Evolutionary conservation across 805 yeast genomes (phyloP), one percentile per base, ranked within the genome.

Genomic region (Saccharomycopsis oosterbeekiorum): DNA sequence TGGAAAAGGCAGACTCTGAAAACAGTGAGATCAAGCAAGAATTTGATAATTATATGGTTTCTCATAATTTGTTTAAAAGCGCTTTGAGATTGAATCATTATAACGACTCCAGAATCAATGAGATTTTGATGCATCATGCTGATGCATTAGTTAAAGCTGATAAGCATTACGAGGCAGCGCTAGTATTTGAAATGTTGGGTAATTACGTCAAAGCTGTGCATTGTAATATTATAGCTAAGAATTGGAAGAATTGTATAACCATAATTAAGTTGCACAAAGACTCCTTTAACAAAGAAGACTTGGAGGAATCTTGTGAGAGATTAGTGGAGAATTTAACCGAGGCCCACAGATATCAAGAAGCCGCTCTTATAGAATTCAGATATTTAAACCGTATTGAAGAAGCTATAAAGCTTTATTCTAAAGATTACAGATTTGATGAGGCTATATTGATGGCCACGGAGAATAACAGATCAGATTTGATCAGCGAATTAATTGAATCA

Each of bases 211-310:
- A 78, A 55, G 96, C 98, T 0, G 71, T 90, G 68, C 88, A 86
- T 56, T 78, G 86, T 53, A 91, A 86, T 69, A 76, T 84, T 12
- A 70, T 77, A 56, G 93, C 86, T 10, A 86, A 86, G 67, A 84
- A 79, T 66, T 94, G 98, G 98, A 81, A 80, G 65, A 96, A 89
- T 69, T 96, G 97, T 0, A 70, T 94, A 47, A 67, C 90, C 0
- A 74, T 89, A 59, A 81, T 84, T 0, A 70, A 68, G 36, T 17
- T 24, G 6, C 29, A 60, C 21, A 36, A 65, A 63, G n/a, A 53
- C 1, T 24, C 42, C 12, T 56, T 56, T 24, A 37, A 47, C 2
- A 75, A 74, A 39, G 74, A 76, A 59, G 73, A 74, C 3, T 78
- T 74, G 0, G 68, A 76, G 55, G 81, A 76, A 0, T 75, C 82